These are phyloP conservation scores for Jacaranda copaia DNA, from an alignment of 257 asterid species.

Conservation along the genomic window DNA sequence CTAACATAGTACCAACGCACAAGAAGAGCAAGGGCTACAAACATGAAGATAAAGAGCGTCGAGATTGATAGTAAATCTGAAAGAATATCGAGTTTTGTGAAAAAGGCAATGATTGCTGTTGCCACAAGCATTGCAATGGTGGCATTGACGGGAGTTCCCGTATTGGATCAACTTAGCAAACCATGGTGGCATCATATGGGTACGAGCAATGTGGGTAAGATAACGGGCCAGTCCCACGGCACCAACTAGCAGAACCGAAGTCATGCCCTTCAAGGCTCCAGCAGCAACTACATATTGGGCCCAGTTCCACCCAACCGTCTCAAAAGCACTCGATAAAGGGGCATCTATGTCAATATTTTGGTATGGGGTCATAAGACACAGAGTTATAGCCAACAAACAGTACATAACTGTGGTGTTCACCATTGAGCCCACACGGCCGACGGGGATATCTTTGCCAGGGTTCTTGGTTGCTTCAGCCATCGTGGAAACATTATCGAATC, in stretches of 20 bases:
- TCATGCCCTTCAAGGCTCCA: conserved; percentile 78
- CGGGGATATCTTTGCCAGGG: conserved; percentile 68
- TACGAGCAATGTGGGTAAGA: conserved; percentile 70
- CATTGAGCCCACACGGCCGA: conserved; percentile 78
- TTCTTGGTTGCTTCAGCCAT: conserved; percentile 80
- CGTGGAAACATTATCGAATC: conserved; percentile 77
- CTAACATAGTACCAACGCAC: conserved; percentile 58
- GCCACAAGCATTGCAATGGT: conserved; percentile 55
- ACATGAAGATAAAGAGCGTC: conserved; percentile 65
- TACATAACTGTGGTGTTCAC: conserved; percentile 60
- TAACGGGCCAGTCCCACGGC: conserved; percentile 82
- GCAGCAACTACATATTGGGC: conserved; percentile 69
- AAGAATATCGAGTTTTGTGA: conserved; percentile 58
- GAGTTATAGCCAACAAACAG: conserved; percentile 61
- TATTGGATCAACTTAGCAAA: conserved; percentile 64
- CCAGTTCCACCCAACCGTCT: conserved; percentile 65
- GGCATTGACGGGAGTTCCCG: conserved; percentile 72
- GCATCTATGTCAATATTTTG: conserved; percentile 50
- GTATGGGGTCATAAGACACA: conserved; percentile 72
- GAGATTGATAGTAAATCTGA: conserved; percentile 62
- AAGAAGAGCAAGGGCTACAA: conserved; percentile 64
- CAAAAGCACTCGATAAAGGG: conserved; percentile 69
- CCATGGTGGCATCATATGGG: conserved; percentile 85
- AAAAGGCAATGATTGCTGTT: conserved; percentile 66
- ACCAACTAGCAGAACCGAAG: conserved; percentile 63